A percentile compares a stretch with the other conserved stretches of the same genome.
These are phyloP conservation scores for Lachnellula occidentalis DNA, from an alignment of 2,329 filamentous ascomycete species.

Conservation along the genomic window DNA sequence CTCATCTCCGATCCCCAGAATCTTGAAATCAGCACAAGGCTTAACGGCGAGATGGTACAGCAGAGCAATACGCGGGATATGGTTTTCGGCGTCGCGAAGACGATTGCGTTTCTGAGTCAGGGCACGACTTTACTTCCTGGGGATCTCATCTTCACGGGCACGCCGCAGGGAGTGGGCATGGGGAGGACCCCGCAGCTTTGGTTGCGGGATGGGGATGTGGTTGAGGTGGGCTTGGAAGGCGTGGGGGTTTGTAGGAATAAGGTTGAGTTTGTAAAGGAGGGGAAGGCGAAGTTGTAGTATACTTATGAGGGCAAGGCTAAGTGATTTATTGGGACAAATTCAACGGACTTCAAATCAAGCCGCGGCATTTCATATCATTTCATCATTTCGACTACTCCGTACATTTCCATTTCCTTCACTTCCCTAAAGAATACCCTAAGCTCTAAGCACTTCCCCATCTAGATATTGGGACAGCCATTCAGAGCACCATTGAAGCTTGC, in stretches of 20 bases:
- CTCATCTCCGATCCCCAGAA: slow-evolving; percentile 53
- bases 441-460: too few species aligned
- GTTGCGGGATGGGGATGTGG: slow-evolving; percentile 64
- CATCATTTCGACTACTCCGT: too few species aligned
- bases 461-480: too few species aligned
- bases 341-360: too few species aligned
- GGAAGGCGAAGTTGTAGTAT: slow-evolving; percentile 30
- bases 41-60: slow-evolving; percentile 56
- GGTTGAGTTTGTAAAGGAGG: slow-evolving; percentile 38
- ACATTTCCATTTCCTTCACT: too few species aligned
- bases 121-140: slow-evolving; percentile 59
- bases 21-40: slow-evolving; percentile 49
- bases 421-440: too few species aligned
- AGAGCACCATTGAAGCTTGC: too few species aligned
- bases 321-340: too few species aligned
- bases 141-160: slow-evolving; percentile 63
- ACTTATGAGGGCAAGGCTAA: too few species aligned
- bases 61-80: slow-evolving; percentile 53
- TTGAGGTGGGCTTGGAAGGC: slow-evolving; percentile 62
- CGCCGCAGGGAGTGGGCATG: slow-evolving; percentile 67
- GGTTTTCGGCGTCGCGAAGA: slow-evolving; percentile 57
- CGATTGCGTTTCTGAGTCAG: slow-evolving; percentile 53
- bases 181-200: slow-evolving; percentile 61
- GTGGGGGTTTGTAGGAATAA: slow-evolving; percentile 56
- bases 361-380: too few species aligned